Percentiles rank a stretch among this genome's conserved stretches.
Conservation (phyloP, 164 flowering plant genomes). For the Dillenia turbinata region DNA sequence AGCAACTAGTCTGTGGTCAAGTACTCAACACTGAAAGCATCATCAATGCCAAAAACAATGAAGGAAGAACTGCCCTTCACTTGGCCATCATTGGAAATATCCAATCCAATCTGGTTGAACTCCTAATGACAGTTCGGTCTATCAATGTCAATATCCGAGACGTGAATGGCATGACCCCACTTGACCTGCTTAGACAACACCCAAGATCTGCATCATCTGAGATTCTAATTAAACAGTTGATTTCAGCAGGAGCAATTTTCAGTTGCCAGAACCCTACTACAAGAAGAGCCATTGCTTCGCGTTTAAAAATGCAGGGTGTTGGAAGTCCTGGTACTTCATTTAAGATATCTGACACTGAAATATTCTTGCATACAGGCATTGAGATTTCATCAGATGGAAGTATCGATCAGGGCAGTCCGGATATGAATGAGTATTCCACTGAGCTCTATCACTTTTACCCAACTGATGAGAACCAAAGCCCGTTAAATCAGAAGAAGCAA, state of each 20-base stretch:
- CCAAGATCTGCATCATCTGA: constrained; percentile 71
- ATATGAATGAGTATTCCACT: constrained; percentile 41
- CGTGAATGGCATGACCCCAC: constrained; percentile 61
- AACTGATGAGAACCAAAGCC: constrained; percentile 6
- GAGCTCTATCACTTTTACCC: constrained; percentile 34
- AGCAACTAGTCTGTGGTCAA: constrained; percentile 41
- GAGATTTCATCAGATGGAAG: constrained; percentile 37
- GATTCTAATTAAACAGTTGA: constrained; percentile 57
- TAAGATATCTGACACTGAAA: constrained; percentile 74
- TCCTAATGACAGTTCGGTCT: constrained; percentile 57
- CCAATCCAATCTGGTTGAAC: constrained; percentile 63
- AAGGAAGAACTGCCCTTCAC: constrained; percentile 88
- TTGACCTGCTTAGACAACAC: constrained; percentile 67
- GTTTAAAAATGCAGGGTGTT: constrained; percentile 51
- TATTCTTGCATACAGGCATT: constrained; percentile 51
- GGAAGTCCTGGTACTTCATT: constrained; percentile 88
- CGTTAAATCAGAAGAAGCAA: constrained; percentile 21
- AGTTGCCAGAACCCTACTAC: constrained; percentile 28
- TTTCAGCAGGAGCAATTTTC: constrained; percentile 78
- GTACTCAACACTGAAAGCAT: constrained; percentile 38
- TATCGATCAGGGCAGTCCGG: constrained; percentile 29
- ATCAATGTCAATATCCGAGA: constrained; percentile 64
- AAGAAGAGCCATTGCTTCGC: constrained; percentile 49
- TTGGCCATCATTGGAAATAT: constrained; percentile 68
- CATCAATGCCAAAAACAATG: constrained; percentile 60